Evolutionary conservation across 2,329 filamentous ascomycete species (phyloP), one percentile per base, ranked within the genome.

Genomic region (Cytospora mali): DNA sequence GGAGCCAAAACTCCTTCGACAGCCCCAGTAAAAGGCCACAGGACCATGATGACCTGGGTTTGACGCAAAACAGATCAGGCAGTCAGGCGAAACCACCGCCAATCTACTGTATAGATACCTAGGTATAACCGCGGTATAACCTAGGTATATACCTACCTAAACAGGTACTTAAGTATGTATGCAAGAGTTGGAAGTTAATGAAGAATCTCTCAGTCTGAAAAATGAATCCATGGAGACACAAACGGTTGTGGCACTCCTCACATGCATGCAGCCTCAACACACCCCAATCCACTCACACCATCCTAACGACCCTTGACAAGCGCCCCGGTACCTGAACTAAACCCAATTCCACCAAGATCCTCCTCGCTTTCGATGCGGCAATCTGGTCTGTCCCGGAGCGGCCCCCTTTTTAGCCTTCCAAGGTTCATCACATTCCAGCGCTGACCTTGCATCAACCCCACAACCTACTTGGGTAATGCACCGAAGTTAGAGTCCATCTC

Each of bases 281-380:
- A 21, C 9, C 42, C 42, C 18, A 39, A 23, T 13, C 42, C 42
- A 46, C n/a, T n/a, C 42, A 46, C 42, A 46, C 21, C 21, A 21
- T 23, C n/a, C 42, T 9, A 23, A 18, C 9, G 31, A 13, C 31
- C 14, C 6, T 13, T 23, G 42, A 46, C 42, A 46, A 46, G 42
- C 42, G 42, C 23, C 42, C 42, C 21, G 42, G 42, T 60, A 13
- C 58, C 58, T 60, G 58, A 54, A 60, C 58, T 31, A 35, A 48
- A 49, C 58, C 58, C 25, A 21, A 60, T 60, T 6, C 28, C 52
- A 52, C 28, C 58, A 60, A 33, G 50, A 18, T 51, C 31, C 50
- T 42, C 50, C 27, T 60, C 58, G 29, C 27, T 29, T 51, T 51
- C 52, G 50, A 39, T 54, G 39, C 57, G 35, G 49, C 57, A 54